These are phyloP conservation scores for Bipolaris cookei DNA, from an alignment of 2,329 filamentous ascomycete genomes.

Conservation along the genomic window DNA sequence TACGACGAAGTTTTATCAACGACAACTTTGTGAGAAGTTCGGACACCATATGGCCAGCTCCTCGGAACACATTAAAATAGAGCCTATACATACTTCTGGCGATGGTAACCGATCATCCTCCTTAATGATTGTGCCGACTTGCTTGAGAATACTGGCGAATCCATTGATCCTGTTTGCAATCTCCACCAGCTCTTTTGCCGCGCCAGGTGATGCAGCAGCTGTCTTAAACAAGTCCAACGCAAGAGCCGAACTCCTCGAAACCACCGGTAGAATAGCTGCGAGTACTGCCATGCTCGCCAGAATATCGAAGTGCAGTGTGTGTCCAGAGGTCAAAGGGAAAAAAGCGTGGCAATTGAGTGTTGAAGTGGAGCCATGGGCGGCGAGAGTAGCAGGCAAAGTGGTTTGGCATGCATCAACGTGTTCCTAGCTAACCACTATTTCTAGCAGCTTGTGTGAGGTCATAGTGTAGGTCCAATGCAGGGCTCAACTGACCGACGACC, in stretches of 20 bases:
- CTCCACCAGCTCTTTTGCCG: conserved; percentile 35
- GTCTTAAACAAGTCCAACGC: conserved; percentile 45
- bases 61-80: neutral
- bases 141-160: conserved; percentile 47
- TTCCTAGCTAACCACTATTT: conserved; percentile 18
- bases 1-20: neutral
- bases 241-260: conserved; percentile 42
- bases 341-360: conserved; percentile 9
- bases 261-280: conserved; percentile 44
- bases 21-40: neutral
- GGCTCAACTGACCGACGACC: conserved; percentile 31
- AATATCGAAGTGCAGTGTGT: neutral
- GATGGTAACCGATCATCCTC: conserved; percentile 49
- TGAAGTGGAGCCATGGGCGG: conserved; percentile 15
- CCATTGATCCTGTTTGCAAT: conserved; percentile 46
- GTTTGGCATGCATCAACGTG: conserved; percentile 27
- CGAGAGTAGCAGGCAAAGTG: conserved; percentile 11
- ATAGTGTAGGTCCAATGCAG: conserved; percentile 33
- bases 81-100: conserved; percentile 35
- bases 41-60: neutral
- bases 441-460: conserved; percentile 29
- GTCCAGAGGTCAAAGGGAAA: conserved; percentile 3
- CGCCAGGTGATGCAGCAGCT: conserved; percentile 31
- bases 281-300: conserved; percentile 41
- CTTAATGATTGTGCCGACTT: conserved; percentile 47